A percentile compares a stretch with the other conserved stretches of the same genome.
phyloP scores from a whole-genome alignment of 306 rosid species.

The Cicer cuneatum region DNA sequence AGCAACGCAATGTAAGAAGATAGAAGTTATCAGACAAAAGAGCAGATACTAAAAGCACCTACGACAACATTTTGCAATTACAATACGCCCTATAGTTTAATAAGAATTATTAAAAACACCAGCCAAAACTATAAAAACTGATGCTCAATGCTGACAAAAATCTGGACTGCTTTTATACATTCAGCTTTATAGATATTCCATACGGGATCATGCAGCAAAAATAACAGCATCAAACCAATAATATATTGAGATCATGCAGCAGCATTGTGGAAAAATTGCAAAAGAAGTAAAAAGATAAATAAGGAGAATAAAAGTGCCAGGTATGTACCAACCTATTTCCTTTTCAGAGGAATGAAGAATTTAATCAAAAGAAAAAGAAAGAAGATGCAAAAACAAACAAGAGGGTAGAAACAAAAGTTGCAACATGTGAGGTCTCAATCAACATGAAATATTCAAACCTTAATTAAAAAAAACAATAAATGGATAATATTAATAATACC shows the following conservation, averaged over 20 bases:
- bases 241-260: conserved; percentile 9
- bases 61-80: conserved; percentile 8
- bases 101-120: background rate
- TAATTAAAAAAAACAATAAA: background rate
- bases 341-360: background rate
- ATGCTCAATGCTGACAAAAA: background rate
- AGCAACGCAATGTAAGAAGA: conserved; percentile 47
- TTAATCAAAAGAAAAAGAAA: background rate
- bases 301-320: background rate
- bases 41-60: background rate
- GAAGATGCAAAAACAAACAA: background rate
- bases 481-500: conserved; percentile 1
- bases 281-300: background rate
- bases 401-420: background rate
- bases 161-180: background rate
- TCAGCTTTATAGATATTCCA: conserved; percentile 2
- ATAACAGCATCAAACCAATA: background rate
- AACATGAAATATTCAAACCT: conserved; percentile 22
- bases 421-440: background rate
- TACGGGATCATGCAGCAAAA: conserved; percentile 3
- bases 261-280: background rate
- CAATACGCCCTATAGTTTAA: background rate
- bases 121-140: background rate
- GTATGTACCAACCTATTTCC: background rate
- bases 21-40: conserved; percentile 31